Evolutionary conservation across 208 protist genomes (phyloP).

Genomic region (Trypanosoma congolense): DNA sequence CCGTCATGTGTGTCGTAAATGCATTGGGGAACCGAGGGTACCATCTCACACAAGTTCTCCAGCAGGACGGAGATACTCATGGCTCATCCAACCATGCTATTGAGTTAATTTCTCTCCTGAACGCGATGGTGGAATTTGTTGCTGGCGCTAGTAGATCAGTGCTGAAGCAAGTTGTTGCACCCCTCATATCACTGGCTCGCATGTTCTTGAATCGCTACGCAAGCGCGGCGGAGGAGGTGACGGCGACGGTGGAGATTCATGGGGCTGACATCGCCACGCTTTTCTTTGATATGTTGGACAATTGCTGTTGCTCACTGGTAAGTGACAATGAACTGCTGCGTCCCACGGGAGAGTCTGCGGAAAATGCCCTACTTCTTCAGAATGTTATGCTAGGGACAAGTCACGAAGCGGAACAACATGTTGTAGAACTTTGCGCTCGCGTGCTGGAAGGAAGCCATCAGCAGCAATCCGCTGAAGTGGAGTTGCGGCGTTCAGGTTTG

Average conservation of each 20-base stretch:
- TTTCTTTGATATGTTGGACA: slow-evolving; percentile 50
- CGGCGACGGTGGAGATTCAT: slow-evolving; percentile 16
- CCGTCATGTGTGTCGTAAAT: slow-evolving; percentile 2
- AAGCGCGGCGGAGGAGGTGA: background rate
- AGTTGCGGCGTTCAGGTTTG: slow-evolving; percentile 41
- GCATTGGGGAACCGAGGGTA: slow-evolving; percentile 9
- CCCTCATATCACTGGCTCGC: slow-evolving; percentile 1
- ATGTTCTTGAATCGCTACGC: slow-evolving; percentile 8
- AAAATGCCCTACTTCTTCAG: slow-evolving; percentile 1
- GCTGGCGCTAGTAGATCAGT: slow-evolving; percentile 14
- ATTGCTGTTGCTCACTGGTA: slow-evolving; percentile 36
- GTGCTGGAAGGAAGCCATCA: slow-evolving; percentile 12
- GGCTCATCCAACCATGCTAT: slow-evolving; percentile 14
- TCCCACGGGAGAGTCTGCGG: background rate
- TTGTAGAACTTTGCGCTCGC: slow-evolving; percentile 9
- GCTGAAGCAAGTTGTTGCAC: background rate
- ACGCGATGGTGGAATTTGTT: slow-evolving; percentile 30
- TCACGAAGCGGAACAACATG: background rate
- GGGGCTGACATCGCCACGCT: slow-evolving; percentile 40
- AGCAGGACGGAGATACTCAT: slow-evolving; percentile 18
- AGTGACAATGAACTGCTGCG: slow-evolving; percentile 8
- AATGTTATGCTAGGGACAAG: slow-evolving; percentile 4
- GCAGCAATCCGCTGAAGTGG: slow-evolving; percentile 9
- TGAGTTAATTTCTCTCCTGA: slow-evolving; percentile 37
- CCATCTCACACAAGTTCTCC: slow-evolving; percentile 17